phyloP scores from a whole-genome alignment of 1,284 basidiomycete species.

The Ceratorhiza oryzae-sativae region DNA sequence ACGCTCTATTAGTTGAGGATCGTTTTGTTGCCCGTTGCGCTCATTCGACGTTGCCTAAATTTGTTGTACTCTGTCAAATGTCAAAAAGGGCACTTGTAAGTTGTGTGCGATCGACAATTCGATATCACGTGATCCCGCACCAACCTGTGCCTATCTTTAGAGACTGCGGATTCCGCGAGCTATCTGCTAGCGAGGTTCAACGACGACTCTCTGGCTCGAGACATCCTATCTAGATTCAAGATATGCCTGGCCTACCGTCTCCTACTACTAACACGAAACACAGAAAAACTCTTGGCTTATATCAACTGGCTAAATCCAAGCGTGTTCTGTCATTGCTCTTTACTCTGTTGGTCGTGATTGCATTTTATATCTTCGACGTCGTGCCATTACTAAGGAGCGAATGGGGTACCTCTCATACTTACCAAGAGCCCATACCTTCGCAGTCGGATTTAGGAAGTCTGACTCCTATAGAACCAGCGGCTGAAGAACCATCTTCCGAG shows the following conservation, averaged over 20 bases:
- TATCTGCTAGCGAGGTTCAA: slow-evolving; percentile 3
- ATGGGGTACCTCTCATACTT: background rate
- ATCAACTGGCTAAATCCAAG: slow-evolving; percentile 8
- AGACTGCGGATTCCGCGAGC: slow-evolving; percentile 27
- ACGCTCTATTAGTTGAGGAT: no score
- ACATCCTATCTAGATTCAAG: background rate
- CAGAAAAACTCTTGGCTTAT: background rate
- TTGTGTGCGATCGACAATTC: background rate
- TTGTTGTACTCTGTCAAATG: no score
- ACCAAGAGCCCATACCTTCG: background rate
- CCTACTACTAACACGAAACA: background rate
- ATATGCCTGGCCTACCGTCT: slow-evolving; percentile 7
- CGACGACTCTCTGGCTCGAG: background rate
- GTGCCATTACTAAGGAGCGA: background rate
- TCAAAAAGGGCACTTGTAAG: background rate
- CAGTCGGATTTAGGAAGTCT: slow-evolving; percentile 6
- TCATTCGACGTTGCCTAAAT: no score
- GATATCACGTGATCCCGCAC: background rate
- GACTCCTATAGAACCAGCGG: background rate
- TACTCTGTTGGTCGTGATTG: background rate
- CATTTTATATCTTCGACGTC: slow-evolving; percentile 16
- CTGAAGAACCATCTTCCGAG: background rate
- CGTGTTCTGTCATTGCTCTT: slow-evolving; percentile 26
- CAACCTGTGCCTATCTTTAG: background rate
- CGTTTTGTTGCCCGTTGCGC: no score